Percentiles rank a stretch among this genome's conserved stretches.
Evolutionary conservation across 176 grass and related monocot species (phyloP).

Genomic region (Hyparrhenia diplandra): DNA sequence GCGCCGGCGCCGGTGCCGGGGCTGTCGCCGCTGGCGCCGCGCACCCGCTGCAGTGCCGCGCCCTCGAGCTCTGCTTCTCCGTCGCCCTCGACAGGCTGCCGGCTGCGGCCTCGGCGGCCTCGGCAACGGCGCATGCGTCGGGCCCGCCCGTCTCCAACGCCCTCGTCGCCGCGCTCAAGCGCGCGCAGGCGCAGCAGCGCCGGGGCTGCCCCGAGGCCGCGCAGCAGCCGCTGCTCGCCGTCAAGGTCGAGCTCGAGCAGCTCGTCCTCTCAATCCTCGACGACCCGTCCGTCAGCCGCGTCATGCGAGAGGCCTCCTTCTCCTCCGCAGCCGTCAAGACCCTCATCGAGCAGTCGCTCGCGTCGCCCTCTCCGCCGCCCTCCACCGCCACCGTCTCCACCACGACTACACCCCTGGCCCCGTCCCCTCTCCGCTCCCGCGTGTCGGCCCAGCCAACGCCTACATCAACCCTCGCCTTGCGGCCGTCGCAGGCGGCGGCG

Average conservation of each 20-base stretch:
- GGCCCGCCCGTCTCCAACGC: slow-evolving; percentile 75
- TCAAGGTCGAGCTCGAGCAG: slow-evolving; percentile 92
- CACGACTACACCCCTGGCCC: too few species aligned
- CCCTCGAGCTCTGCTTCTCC: slow-evolving; percentile 87
- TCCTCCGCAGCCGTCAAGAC: slow-evolving; percentile 71
- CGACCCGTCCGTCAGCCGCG: slow-evolving; percentile 88
- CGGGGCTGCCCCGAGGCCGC: slow-evolving; percentile 63
- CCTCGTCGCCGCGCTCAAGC: slow-evolving; percentile 78
- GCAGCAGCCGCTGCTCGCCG: slow-evolving; percentile 74
- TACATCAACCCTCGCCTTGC: slow-evolving; percentile 40
- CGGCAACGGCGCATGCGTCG: slow-evolving; percentile 13
- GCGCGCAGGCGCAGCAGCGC: slow-evolving; percentile 85
- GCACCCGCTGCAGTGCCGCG: slow-evolving; percentile 78
- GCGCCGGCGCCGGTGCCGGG: not conserved
- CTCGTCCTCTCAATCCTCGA: slow-evolving; percentile 86
- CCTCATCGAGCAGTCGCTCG: slow-evolving; percentile 54
- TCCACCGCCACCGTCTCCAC: too few species aligned
- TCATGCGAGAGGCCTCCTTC: slow-evolving; percentile 95
- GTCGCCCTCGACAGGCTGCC: slow-evolving; percentile 84
- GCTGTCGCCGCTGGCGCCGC: not conserved
- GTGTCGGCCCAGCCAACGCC: not conserved
- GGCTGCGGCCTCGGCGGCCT: slow-evolving; percentile 6
- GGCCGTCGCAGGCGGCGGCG: not conserved
- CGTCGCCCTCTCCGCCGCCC: too few species aligned
- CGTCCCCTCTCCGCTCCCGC: too few species aligned